A percentile compares a stretch with the other conserved stretches of the same genome.
These are phyloP conservation scores for Pleurotus pulmonarius DNA, from an alignment of 768 basidiomycete genomes.

Conservation along the genomic window DNA sequence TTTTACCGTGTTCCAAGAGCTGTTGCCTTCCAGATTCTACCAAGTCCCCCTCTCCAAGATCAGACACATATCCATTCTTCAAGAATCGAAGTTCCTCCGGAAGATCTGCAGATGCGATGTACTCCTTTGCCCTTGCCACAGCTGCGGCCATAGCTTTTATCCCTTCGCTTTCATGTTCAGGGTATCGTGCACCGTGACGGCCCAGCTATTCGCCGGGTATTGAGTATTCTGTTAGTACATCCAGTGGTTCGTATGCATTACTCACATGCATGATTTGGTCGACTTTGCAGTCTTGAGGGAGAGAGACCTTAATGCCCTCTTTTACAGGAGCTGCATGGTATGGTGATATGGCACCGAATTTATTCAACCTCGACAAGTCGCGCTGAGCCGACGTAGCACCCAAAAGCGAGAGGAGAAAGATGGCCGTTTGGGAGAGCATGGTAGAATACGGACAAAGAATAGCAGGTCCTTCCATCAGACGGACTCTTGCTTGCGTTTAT, in stretches of 20 bases:
- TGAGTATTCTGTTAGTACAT: neutral
- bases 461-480: too few species aligned
- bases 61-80: neutral
- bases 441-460: neutral
- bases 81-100: neutral
- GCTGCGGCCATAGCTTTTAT: neutral
- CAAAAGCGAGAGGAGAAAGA: neutral
- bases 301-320: neutral
- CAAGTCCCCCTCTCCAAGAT: neutral
- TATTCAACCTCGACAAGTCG: neutral
- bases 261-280: constrained; percentile 6
- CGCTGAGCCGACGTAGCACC: neutral
- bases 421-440: neutral
- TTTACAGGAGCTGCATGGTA: neutral
- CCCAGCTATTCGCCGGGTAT: neutral
- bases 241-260: neutral
- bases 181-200: constrained; percentile 3
- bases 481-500: too few species aligned
- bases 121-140: neutral
- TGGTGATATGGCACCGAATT: neutral
- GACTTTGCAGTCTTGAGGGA: constrained; percentile 2
- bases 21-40: constrained; percentile 2
- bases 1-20: neutral
- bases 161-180: neutral
- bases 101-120: neutral